Evolutionary conservation across 306 rosid genomes (phyloP).

Genomic region (Luffa acutangula): DNA sequence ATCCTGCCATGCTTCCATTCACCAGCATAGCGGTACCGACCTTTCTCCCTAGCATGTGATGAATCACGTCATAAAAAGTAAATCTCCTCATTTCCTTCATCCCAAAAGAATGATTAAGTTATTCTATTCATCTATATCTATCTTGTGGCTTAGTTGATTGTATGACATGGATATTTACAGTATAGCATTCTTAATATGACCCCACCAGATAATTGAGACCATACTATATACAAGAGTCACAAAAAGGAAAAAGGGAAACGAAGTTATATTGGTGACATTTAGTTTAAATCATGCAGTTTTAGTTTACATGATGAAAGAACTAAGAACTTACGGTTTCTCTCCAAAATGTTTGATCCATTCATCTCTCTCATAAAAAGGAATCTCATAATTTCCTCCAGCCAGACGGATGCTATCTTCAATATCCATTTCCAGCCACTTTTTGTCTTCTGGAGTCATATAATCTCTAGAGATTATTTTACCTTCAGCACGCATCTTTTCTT

Average conservation of each 20-base stretch:
- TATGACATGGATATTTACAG: background rate
- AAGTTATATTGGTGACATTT: background rate
- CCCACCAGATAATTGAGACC: background rate
- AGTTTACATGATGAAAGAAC: background rate
- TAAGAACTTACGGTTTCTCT: conserved; percentile 60
- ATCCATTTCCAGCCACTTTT: conserved; percentile 91
- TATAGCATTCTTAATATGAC: background rate
- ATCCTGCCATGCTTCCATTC: conserved; percentile 94
- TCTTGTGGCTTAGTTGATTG: background rate
- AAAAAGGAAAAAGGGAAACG: background rate
- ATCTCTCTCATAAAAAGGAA: conserved; percentile 69
- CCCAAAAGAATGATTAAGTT: background rate
- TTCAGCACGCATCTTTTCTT: conserved; percentile 77
- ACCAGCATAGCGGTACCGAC: conserved; percentile 94
- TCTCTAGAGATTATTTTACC: conserved; percentile 71
- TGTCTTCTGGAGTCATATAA: conserved; percentile 69
- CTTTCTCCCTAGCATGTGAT: conserved; percentile 66
- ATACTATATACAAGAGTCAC: background rate
- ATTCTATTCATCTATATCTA: background rate
- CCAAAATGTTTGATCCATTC: conserved; percentile 67
- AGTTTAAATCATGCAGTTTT: background rate
- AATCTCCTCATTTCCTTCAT: background rate
- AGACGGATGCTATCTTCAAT: conserved; percentile 60
- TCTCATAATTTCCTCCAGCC: conserved; percentile 43
- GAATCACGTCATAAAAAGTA: background rate